Evolutionary conservation across 2,329 filamentous ascomycete species (phyloP).

Genomic region (Ramichloridium luteum): DNA sequence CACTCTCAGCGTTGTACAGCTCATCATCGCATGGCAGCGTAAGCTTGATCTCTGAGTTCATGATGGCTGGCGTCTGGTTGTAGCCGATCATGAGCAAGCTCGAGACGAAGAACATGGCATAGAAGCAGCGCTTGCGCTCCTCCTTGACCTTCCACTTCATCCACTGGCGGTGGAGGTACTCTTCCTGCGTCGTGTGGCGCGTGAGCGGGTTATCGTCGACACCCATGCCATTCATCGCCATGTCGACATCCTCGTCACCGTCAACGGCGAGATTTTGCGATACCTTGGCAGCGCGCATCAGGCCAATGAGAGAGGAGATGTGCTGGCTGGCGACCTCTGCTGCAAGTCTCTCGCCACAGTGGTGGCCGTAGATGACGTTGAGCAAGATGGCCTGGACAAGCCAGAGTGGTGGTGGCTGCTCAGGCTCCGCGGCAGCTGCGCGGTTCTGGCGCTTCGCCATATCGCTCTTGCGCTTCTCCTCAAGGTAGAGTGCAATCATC

Average conservation of each 20-base stretch:
- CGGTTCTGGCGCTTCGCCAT: constrained; percentile 50
- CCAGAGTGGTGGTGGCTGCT: constrained; percentile 66
- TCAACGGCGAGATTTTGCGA: constrained; percentile 34
- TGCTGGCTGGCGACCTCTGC: constrained; percentile 89
- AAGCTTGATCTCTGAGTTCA: constrained; percentile 84
- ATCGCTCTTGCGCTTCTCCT: constrained; percentile 78
- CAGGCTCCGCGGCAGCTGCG: constrained; percentile 28
- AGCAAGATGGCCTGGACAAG: constrained; percentile 93
- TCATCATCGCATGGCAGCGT: constrained; percentile 90
- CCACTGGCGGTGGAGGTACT: constrained; percentile 62
- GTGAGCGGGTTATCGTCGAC: constrained; percentile 5
- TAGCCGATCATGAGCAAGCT: constrained; percentile 85
- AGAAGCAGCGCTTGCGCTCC: constrained; percentile 86
- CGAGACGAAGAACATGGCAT: constrained; percentile 80
- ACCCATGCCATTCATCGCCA: constrained; percentile 25
- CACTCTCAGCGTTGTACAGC: constrained; percentile 71
- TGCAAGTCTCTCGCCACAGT: constrained; percentile 80
- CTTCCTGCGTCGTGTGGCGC: constrained; percentile 12
- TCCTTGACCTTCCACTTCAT: constrained; percentile 77
- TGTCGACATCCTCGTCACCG: constrained; percentile 40
- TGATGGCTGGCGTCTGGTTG: constrained; percentile 80
- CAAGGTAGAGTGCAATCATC: constrained; percentile 85
- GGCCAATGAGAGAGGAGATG: constrained; percentile 77
- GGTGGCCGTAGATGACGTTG: constrained; percentile 91
- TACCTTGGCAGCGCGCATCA: constrained; percentile 79